Conservation (phyloP, 2,329 filamentous ascomycete species). For the Fusarium virguliforme region DNA sequence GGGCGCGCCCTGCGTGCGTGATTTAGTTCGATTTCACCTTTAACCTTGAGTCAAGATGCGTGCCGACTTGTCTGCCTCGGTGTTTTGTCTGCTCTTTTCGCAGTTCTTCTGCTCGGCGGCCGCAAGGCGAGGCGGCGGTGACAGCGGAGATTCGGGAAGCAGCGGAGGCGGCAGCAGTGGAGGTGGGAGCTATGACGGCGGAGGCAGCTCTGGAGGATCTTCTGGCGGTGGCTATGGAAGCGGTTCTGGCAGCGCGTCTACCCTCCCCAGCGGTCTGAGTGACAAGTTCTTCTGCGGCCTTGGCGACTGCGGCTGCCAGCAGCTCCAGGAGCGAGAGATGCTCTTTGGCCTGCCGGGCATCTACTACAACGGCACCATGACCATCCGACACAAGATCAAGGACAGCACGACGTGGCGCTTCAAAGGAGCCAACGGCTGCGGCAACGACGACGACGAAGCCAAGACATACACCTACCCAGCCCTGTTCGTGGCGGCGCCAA, state of each 20-base stretch:
- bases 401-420: conserved; percentile 30
- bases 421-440: conserved; percentile 19
- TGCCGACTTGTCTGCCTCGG: not conserved
- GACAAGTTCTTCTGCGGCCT: not conserved
- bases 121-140: conserved; percentile 8
- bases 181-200: conserved; percentile 2
- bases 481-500: conserved; percentile 31
- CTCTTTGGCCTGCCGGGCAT: conserved; percentile 35
- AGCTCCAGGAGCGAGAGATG: conserved; percentile 16
- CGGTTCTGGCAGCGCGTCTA: not conserved
- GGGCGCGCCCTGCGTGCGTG: not conserved
- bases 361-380: conserved; percentile 42
- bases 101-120: not conserved
- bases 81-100: not conserved
- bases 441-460: conserved; percentile 25
- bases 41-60: not conserved
- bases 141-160: not conserved
- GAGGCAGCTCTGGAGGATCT: not conserved
- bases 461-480: conserved; percentile 37
- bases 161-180: conserved; percentile 2
- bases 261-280: not conserved
- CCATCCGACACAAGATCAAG: conserved; percentile 29
- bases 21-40: not conserved
- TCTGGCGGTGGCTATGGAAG: not conserved
- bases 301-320: conserved; percentile 9